Evolutionary conservation across 2,329 filamentous ascomycete genomes (phyloP), one percentile per base, ranked within the genome.

Genomic region (Cladosporium sp.): DNA sequence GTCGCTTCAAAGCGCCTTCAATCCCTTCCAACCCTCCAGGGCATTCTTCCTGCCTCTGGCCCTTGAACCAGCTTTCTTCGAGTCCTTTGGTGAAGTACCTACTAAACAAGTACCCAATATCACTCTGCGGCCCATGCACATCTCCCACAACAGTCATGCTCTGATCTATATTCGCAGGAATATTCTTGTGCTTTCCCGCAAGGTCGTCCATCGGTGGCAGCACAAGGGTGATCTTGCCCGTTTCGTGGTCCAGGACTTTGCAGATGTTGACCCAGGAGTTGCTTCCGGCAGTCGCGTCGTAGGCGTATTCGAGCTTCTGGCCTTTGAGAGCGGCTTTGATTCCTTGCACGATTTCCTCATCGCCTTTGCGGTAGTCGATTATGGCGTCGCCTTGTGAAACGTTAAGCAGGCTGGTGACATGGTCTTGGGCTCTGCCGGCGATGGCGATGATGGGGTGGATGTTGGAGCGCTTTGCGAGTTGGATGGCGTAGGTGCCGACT

Each of bases 391-490:
- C 86, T 70, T 84, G 85, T 60, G 73, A 75, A 11, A 74, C 73
- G 70, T 87, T 83, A 63, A 89, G 81, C 34, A 88, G 75, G 0
- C 70, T 74, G 72, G 84, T 78, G 3, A 88, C 85, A 68, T 84
- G 84, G 2, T 80, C 70, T 10, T 74, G 74, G 6, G 83, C 84
- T 2, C 79, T 77, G 7, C 87, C 87, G 0, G 87, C 86, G 8
- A 89, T 79, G 66, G 81, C 83, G 67, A 90, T 86, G 51, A 89
- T 76, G 0, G 87, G 88, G 73, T 88, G 85, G 67, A 89, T 85
- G 71, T 86, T 85, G 66, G 70, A 75, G 3, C 64, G 76, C 5
- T 69, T 71, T 13, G 85, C 85, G 18, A 89, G 78, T 73, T 89
- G 85, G 51, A 89, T 76, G 0, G 82, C 83, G 70, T 85, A 89